phyloP scores from a whole-genome alignment of 2,329 filamentous ascomycete genomes.

The Cercospora zeina region DNA sequence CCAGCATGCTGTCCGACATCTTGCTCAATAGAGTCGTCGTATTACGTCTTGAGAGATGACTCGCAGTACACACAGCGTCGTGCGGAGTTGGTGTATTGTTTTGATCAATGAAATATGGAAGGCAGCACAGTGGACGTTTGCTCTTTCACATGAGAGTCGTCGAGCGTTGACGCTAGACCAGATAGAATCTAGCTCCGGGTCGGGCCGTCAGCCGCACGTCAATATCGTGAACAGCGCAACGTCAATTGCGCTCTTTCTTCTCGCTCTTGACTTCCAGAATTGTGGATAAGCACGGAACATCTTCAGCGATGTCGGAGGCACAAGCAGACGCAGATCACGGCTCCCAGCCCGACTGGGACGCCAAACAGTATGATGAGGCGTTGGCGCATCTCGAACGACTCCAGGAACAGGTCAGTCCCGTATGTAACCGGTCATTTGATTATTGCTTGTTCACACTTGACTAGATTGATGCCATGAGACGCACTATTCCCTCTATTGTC shows the following conservation, averaged over 20 bases:
- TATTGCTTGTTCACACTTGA: constrained; percentile 20
- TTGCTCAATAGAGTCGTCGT: neutral
- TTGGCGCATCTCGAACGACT: constrained; percentile 49
- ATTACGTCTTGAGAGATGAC: neutral
- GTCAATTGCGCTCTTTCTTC: neutral
- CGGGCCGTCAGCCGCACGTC: neutral
- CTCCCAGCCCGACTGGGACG: constrained; percentile 25
- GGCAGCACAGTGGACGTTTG: constrained; percentile 16
- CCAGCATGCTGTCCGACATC: constrained; percentile 25
- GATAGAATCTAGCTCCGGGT: neutral
- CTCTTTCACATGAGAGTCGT: constrained; percentile 7
- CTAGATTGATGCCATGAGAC: constrained; percentile 48
- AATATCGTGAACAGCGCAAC: neutral
- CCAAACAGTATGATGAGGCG: constrained; percentile 40
- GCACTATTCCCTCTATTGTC: constrained; percentile 47
- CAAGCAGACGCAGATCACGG: neutral
- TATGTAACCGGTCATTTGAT: neutral
- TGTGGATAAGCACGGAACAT: neutral
- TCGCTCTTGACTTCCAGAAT: neutral
- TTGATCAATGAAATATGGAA: neutral
- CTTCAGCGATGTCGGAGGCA: constrained; percentile 8
- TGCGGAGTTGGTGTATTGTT: neutral
- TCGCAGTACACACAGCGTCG: neutral
- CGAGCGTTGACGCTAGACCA: neutral
- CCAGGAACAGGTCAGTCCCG: constrained; percentile 44